These are phyloP conservation scores for Boletus smithii DNA, from an alignment of 1,284 basidiomycete genomes.

Conservation along the genomic window DNA sequence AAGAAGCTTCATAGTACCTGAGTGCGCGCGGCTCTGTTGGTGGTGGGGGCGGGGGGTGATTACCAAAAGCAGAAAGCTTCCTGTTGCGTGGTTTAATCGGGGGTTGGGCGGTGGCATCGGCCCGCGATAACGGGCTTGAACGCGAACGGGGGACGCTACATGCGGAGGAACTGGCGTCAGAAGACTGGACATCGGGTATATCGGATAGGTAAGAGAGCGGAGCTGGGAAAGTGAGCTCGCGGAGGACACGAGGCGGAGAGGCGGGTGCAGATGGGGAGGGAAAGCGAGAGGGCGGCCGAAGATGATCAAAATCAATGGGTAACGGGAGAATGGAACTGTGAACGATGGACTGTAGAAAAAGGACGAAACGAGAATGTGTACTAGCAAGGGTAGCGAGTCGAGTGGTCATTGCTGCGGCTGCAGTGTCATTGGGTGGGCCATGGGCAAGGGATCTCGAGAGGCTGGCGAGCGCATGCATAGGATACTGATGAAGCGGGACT, in stretches of 20 bases:
- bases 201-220: conserved; percentile 30
- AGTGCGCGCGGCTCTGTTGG: conserved; percentile 51
- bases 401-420: conserved; percentile 31
- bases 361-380: conserved; percentile 69
- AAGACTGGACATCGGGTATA: conserved; percentile 9
- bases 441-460: conserved; percentile 39
- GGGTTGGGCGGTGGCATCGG: conserved; percentile 10
- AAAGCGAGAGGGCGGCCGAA: conserved; percentile 20
- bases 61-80: conserved; percentile 27
- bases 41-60: conserved; percentile 38
- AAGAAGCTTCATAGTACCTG: conserved; percentile 49
- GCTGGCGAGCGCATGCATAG: conserved; percentile 53
- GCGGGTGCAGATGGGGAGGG: conserved; percentile 15
- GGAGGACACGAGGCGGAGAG: conserved; percentile 37
- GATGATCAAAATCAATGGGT: conserved; percentile 42
- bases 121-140: conserved; percentile 27
- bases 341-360: conserved; percentile 66
- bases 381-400: conserved; percentile 49
- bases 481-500: conserved; percentile 56
- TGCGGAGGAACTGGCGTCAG: conserved; percentile 10
- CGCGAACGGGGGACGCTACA: conserved; percentile 40
- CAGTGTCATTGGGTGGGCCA: no score
- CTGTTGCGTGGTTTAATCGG: conserved; percentile 16
- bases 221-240: conserved; percentile 66
- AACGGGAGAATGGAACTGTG: conserved; percentile 50